Evolutionary conservation across 768 basidiomycete species (phyloP).

Genomic region (Cystofilobasidium capitatum): DNA sequence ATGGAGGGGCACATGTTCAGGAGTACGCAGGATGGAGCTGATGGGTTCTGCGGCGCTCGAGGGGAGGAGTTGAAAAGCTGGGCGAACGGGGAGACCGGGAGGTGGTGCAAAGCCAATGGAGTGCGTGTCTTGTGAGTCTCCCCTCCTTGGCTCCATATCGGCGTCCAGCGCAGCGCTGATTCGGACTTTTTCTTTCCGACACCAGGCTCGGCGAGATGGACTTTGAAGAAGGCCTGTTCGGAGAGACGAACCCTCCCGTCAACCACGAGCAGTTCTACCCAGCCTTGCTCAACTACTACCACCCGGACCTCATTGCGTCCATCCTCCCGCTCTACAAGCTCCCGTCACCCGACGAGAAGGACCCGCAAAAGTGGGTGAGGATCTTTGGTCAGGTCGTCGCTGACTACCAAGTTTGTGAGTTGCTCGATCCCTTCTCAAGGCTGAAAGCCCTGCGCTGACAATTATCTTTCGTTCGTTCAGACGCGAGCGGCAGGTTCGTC

Average conservation of each 20-base stretch:
- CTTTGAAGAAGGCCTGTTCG: slow-evolving; percentile 10
- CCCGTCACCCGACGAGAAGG: background rate
- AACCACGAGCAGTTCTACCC: background rate
- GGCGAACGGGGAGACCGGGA: background rate
- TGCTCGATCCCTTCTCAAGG: too few relatives aligned
- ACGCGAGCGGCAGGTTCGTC: background rate
- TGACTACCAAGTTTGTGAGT: slow-evolving; percentile 9
- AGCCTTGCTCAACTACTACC: slow-evolving; percentile 12
- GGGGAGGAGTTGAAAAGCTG: background rate
- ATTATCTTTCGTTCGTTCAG: too few relatives aligned
- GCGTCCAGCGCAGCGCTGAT: too few relatives aligned
- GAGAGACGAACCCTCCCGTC: slow-evolving; percentile 10
- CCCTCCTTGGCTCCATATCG: background rate
- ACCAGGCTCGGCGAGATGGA: slow-evolving; percentile 14
- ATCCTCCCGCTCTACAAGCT: slow-evolving; percentile 6
- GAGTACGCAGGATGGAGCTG: background rate
- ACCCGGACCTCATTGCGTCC: background rate
- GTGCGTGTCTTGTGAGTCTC: background rate
- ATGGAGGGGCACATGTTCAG: slow-evolving; percentile 11
- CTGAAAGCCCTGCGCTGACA: too few relatives aligned
- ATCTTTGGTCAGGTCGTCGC: slow-evolving; percentile 1
- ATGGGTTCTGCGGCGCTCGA: background rate
- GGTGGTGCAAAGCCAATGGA: slow-evolving; percentile 4
- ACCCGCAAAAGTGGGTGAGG: background rate
- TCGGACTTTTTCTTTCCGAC: background rate